Evolutionary conservation across 2,329 filamentous ascomycete species (phyloP), one percentile per base, ranked within the genome.

Genomic region (Sporothrix euskadiensis): DNA sequence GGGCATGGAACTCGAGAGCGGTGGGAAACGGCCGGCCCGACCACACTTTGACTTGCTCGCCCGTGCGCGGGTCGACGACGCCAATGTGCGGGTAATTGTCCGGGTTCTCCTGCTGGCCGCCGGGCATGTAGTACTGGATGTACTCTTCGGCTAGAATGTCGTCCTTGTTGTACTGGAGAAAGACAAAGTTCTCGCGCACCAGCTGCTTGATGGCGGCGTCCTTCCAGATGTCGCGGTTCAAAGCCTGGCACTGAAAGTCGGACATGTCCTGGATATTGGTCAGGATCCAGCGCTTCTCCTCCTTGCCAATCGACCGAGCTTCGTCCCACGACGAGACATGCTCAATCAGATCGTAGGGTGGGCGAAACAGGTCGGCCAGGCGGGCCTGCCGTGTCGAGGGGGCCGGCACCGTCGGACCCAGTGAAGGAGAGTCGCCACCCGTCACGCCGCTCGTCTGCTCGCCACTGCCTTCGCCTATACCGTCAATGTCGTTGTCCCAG

Each of bases 181-280:
- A 99, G 77, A 99, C 88, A 80, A 99, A 99, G 83, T 97, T 94
- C 80, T 98, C 95, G 78, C 88, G 88, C 41, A 99, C 86, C 0
- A 97, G 89, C n/a, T 92, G 89, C 78, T 88, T 89, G 73, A 99
- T 89, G 1, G 90, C 87, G 22, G 88, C 82, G 77, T 98, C 92
- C 83, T 98, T 98, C 96, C 96, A 99, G 71, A 98, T 90, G 80
- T 99, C 96, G 61, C 96, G 89, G 80, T 99, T 99, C 22, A 99
- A 85, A 2, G 93, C 88, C 81, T 99, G 96, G 81, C 96, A 99
- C 81, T 96, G 92, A 81, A 99, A 99, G 78, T 97, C 91, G 49
- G 92, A 92, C 76, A 93, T 89, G 80, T 99, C 94, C 82, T 99
- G 96, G 19, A 99, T 90, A 80, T 99, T 98, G 75, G 98, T 94